Conservation (phyloP, 176 grass and related monocot species). For the Rhynchospora pubera region DNA sequence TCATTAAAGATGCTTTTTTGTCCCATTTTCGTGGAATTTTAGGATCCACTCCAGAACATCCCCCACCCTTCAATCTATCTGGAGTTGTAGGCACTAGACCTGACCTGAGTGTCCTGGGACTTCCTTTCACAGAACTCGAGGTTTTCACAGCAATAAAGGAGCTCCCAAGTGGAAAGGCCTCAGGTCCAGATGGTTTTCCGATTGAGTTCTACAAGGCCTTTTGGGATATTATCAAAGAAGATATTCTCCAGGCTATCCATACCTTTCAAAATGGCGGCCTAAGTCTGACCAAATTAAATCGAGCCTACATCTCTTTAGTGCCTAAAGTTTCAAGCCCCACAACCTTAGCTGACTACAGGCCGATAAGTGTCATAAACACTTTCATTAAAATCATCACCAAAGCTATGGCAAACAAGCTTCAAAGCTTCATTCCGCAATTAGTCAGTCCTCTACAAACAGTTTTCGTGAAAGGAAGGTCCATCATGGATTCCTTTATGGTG, state of each 20-base stretch:
- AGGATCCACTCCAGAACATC: background rate
- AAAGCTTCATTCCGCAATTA: background rate
- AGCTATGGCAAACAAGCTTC: background rate
- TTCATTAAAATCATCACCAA: background rate
- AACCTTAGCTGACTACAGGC: background rate
- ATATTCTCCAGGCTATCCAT: background rate
- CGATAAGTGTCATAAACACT: background rate
- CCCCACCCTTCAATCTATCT: background rate
- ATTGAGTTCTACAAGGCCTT: background rate
- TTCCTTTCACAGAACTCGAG: background rate
- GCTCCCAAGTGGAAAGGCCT: background rate
- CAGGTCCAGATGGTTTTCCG: background rate
- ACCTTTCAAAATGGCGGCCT: background rate
- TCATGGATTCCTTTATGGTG: background rate
- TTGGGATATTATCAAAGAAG: background rate
- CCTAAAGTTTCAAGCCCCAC: background rate
- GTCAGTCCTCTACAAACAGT: background rate
- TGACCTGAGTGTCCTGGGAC: background rate
- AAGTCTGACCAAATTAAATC: background rate
- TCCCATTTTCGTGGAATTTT: background rate
- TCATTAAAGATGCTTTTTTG: too few species aligned
- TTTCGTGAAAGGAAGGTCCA: background rate
- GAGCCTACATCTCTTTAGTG: background rate
- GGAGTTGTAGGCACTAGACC: background rate
- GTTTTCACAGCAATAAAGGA: too few species aligned